A percentile compares a stretch with the other conserved stretches of the same genome.
Evolutionary conservation across 2,329 filamentous ascomycete genomes (phyloP).

Genomic region (Trichoderma sp.): DNA sequence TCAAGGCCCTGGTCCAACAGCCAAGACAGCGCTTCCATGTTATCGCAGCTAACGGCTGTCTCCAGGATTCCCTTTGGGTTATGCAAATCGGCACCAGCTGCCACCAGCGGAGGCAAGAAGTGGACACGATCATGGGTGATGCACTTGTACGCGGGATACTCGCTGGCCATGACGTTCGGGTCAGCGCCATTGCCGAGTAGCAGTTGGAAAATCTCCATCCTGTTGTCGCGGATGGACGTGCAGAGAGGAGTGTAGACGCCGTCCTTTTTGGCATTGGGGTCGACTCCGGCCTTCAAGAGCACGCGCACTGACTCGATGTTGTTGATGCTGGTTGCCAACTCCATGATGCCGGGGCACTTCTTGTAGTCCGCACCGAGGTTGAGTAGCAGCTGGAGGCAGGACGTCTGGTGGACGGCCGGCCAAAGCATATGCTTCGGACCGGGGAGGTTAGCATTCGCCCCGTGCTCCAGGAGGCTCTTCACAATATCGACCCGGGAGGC

Average conservation of each 20-base stretch:
- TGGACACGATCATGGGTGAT: constrained; percentile 66
- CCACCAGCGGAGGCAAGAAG: constrained; percentile 60
- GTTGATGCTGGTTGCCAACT: constrained; percentile 64
- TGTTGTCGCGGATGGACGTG: constrained; percentile 68
- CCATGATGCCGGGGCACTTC: constrained; percentile 65
- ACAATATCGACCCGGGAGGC: constrained; percentile 60
- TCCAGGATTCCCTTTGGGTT: constrained; percentile 67
- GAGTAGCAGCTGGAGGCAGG: constrained; percentile 61
- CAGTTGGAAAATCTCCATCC: constrained; percentile 61
- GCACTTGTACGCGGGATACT: constrained; percentile 70
- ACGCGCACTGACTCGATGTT: constrained; percentile 63
- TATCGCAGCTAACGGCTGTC: constrained; percentile 63
- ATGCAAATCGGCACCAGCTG: constrained; percentile 61
- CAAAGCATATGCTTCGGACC: constrained; percentile 70
- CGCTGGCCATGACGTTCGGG: constrained; percentile 63
- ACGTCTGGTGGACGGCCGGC: constrained; percentile 62
- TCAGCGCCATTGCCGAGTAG: constrained; percentile 61
- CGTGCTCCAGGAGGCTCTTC: constrained; percentile 52
- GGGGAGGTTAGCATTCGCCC: constrained; percentile 68
- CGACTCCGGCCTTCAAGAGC: constrained; percentile 60
- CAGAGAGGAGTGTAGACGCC: constrained; percentile 69
- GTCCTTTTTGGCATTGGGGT: constrained; percentile 64
- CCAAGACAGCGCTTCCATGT: constrained; percentile 62
- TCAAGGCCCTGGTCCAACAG: constrained; percentile 62
- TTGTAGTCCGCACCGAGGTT: constrained; percentile 60